Conservation (phyloP, 148 eudicot species). For the Vaccinium vitisidaea region DNA sequence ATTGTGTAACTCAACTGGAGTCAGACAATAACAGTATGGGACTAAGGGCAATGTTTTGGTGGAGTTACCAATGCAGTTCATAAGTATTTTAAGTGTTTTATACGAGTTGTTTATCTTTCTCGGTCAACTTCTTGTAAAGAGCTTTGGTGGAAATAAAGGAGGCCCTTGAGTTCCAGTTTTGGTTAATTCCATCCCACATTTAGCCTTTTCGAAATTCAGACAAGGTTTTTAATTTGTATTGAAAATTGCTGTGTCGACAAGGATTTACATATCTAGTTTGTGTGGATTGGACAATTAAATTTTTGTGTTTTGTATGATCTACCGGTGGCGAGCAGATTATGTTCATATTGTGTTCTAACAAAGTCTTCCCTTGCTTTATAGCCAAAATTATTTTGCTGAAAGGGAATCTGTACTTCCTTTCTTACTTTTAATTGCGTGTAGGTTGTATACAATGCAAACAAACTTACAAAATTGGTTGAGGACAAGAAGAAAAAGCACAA, state of each 20-base stretch:
- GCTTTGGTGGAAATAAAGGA: background rate
- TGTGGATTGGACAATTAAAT: background rate
- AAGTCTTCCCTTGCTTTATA: background rate
- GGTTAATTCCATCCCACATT: background rate
- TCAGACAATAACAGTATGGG: background rate
- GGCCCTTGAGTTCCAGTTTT: background rate
- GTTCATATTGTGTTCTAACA: background rate
- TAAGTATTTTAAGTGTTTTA: background rate
- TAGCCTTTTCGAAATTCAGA: background rate
- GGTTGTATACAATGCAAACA: slow-evolving; percentile 61
- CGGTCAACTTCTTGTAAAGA: background rate
- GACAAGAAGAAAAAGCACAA: slow-evolving; percentile 52
- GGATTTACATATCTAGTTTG: background rate
- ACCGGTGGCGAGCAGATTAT: background rate
- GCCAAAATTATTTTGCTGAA: background rate
- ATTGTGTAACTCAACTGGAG: background rate
- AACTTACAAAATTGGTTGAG: slow-evolving; percentile 44
- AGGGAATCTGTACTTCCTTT: background rate
- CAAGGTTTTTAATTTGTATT: background rate
- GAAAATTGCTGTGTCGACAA: background rate
- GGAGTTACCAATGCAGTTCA: slow-evolving; percentile 2
- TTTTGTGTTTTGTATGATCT: background rate
- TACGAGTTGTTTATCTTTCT: background rate
- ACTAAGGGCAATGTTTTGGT: background rate
- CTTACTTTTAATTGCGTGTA: slow-evolving; percentile 21